These are phyloP conservation scores for Puya raimondii DNA, from an alignment of 176 grass and related monocot species.

Conservation along the genomic window DNA sequence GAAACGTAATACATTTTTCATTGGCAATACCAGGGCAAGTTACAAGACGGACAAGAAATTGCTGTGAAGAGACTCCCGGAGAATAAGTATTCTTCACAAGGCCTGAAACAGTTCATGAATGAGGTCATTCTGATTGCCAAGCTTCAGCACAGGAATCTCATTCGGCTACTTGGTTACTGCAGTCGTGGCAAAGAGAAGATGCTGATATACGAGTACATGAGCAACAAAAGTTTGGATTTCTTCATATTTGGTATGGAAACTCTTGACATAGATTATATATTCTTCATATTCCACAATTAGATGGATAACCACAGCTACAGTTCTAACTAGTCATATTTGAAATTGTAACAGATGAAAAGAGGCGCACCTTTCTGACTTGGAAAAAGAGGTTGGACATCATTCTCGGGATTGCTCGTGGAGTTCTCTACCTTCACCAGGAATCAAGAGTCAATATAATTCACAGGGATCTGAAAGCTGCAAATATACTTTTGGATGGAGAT, in stretches of 20 bases:
- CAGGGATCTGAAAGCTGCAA: conserved; percentile 12
- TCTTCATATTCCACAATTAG: neutral
- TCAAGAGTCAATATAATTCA: conserved; percentile 14
- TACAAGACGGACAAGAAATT: conserved; percentile 3
- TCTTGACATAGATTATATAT: neutral
- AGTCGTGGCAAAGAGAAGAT: conserved; percentile 7
- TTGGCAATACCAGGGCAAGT: conserved; percentile 3
- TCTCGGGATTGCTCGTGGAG: conserved; percentile 9
- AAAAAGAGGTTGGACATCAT: neutral
- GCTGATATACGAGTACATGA: conserved; percentile 11
- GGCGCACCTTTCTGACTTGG: neutral
- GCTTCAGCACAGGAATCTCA: conserved; percentile 17
- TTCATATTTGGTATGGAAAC: conserved; percentile 10
- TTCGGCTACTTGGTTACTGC: conserved; percentile 12
- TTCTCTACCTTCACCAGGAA: conserved; percentile 11
- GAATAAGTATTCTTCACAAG: conserved; percentile 1
- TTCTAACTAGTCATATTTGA: neutral
- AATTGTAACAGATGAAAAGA: conserved; percentile 6
- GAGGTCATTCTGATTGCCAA: conserved; percentile 12
- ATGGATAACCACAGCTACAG: no score
- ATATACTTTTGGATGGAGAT: conserved; percentile 4
- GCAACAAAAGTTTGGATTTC: conserved; percentile 14
- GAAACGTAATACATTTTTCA: neutral
- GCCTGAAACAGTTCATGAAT: conserved; percentile 9
- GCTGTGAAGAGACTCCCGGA: conserved; percentile 12